Evolutionary conservation across 1,139 yeast genomes (phyloP).

Genomic region (Suhomyces kunorum): DNA sequence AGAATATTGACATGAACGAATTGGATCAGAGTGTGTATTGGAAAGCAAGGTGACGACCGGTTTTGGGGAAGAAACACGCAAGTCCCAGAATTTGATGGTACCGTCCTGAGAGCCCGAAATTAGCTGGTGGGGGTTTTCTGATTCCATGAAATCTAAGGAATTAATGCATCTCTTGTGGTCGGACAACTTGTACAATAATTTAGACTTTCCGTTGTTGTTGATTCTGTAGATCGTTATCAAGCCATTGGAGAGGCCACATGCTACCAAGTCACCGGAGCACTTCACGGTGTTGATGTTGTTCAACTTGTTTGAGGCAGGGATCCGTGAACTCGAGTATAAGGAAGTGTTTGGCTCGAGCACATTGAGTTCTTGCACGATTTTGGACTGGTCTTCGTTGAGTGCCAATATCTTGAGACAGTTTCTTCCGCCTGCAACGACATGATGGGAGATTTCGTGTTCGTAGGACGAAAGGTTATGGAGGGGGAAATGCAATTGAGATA

Average conservation of each 20-base stretch:
- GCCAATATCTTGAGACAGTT: slow-evolving; percentile 54
- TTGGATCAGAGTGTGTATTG: slow-evolving; percentile 64
- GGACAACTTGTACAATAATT: slow-evolving; percentile 47
- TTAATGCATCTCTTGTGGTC: slow-evolving; percentile 85
- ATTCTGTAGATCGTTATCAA: slow-evolving; percentile 36
- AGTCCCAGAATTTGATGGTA: slow-evolving; percentile 82
- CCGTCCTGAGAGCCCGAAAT: slow-evolving; percentile 94
- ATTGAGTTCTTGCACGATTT: slow-evolving; percentile 42
- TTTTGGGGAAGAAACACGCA: slow-evolving; percentile 52
- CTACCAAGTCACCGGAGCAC: slow-evolving; percentile 36
- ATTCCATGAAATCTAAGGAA: slow-evolving; percentile 63
- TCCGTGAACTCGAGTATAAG: slow-evolving; percentile 44
- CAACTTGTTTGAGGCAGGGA: slow-evolving; percentile 36
- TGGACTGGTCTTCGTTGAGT: slow-evolving; percentile 42
- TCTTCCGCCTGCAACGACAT: slow-evolving; percentile 61
- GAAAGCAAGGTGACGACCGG: slow-evolving; percentile 48
- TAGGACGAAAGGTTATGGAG: slow-evolving; percentile 17
- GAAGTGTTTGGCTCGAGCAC: slow-evolving; percentile 45
- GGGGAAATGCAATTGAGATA: slow-evolving; percentile 40
- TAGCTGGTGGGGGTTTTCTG: slow-evolving; percentile 56
- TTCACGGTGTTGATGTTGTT: slow-evolving; percentile 45
- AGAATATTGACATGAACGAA: slow-evolving; percentile 61
- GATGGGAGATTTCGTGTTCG: slow-evolving; percentile 19
- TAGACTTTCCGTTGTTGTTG: slow-evolving; percentile 38
- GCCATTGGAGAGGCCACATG: slow-evolving; percentile 48